Conservation (phyloP, 2,329 filamentous ascomycete genomes). For the Diaporthe capsici region DNA sequence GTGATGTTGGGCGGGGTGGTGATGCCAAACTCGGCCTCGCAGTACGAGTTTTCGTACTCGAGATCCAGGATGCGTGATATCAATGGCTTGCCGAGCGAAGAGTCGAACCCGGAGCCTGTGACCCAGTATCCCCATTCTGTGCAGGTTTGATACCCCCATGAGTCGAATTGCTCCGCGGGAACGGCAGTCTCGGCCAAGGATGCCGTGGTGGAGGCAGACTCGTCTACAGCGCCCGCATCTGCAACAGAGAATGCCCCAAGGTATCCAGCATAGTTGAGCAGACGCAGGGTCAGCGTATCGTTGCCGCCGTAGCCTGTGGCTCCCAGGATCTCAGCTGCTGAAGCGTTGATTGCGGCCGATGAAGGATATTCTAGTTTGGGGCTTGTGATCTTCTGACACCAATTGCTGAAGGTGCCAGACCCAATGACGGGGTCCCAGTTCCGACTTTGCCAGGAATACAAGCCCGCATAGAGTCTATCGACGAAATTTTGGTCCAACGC, state of each 20-base stretch:
- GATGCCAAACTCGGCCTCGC: slow-evolving; percentile 78
- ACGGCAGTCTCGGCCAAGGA: slow-evolving; percentile 52
- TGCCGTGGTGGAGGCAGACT: slow-evolving; percentile 45
- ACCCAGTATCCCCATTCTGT: slow-evolving; percentile 83
- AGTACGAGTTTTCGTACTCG: slow-evolving; percentile 73
- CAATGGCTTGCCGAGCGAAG: slow-evolving; percentile 70
- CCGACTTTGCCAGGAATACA: slow-evolving; percentile 59
- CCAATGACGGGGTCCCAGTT: slow-evolving; percentile 68
- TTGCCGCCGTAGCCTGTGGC: slow-evolving; percentile 10
- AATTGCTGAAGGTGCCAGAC: slow-evolving; percentile 51
- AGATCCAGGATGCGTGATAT: slow-evolving; percentile 79
- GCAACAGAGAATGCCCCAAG: neutral
- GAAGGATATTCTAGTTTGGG: neutral
- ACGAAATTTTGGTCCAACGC: slow-evolving; percentile 64
- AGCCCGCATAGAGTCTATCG: slow-evolving; percentile 55
- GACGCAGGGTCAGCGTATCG: neutral
- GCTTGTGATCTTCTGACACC: neutral
- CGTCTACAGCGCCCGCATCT: neutral
- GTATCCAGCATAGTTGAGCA: slow-evolving; percentile 6
- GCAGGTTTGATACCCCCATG: slow-evolving; percentile 69
- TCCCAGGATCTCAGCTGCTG: neutral
- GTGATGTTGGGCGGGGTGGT: slow-evolving; percentile 72
- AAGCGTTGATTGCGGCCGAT: neutral
- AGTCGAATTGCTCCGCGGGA: slow-evolving; percentile 56
- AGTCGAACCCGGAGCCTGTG: slow-evolving; percentile 78